These are phyloP conservation scores for Parasarocladium wereldwijsianum DNA, from an alignment of 2,329 filamentous ascomycete species.

Conservation along the genomic window DNA sequence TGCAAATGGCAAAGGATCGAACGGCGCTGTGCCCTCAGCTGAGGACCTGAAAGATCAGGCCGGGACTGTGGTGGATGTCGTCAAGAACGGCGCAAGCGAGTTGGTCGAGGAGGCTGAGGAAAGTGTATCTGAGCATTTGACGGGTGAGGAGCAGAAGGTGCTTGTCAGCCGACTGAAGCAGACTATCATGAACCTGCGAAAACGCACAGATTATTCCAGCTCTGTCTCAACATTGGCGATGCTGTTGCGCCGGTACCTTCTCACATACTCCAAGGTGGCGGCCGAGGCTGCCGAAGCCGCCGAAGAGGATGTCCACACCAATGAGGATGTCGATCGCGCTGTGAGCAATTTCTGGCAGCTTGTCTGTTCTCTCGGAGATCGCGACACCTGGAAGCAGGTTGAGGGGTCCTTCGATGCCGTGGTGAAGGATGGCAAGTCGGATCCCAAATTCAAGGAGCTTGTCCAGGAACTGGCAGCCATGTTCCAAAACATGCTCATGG, in stretches of 20 bases:
- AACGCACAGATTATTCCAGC: slow-evolving; percentile 68
- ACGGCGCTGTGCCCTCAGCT: slow-evolving; percentile 30
- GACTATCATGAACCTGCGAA: slow-evolving; percentile 57
- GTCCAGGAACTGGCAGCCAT: slow-evolving; percentile 59
- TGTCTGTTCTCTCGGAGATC: slow-evolving; percentile 64
- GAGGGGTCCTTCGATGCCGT: slow-evolving; percentile 55
- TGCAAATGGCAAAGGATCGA: slow-evolving; percentile 12
- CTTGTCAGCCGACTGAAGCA: slow-evolving; percentile 64
- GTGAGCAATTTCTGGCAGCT: slow-evolving; percentile 70
- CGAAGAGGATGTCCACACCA: slow-evolving; percentile 57
- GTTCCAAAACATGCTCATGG: slow-evolving; percentile 67
- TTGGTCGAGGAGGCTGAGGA: slow-evolving; percentile 44
- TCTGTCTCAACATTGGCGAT: slow-evolving; percentile 68
- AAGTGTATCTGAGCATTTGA: slow-evolving; percentile 61
- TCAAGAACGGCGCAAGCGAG: slow-evolving; percentile 37
- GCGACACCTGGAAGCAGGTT: slow-evolving; percentile 59
- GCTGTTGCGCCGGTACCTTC: slow-evolving; percentile 64
- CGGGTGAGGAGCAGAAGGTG: slow-evolving; percentile 57
- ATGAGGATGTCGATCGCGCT: slow-evolving; percentile 60
- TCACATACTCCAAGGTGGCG: slow-evolving; percentile 60
- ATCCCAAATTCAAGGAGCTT: slow-evolving; percentile 70
- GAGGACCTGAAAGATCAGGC: slow-evolving; percentile 49
- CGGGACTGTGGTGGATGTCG: slow-evolving; percentile 35
- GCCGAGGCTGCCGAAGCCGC: slow-evolving; percentile 51
- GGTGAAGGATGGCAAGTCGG: slow-evolving; percentile 57